These are phyloP conservation scores for Chaetomidium leptoderma DNA, from an alignment of 495 filamentous ascomycete species.

Conservation along the genomic window DNA sequence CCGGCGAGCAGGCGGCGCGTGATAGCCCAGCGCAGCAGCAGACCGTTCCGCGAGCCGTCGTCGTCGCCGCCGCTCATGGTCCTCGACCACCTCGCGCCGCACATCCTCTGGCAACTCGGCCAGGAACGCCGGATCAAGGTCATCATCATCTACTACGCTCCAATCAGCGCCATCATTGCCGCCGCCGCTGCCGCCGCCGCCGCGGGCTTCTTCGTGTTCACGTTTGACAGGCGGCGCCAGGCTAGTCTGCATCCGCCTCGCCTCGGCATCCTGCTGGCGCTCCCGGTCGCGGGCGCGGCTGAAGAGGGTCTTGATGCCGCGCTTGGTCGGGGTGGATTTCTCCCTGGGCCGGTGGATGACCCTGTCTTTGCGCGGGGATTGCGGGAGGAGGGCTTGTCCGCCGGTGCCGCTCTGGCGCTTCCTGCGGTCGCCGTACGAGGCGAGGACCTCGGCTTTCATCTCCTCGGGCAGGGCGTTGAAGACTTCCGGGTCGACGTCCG, in stretches of 20 bases:
- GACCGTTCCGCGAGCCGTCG: conserved; percentile 44
- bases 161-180: no score
- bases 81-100: conserved; percentile 67
- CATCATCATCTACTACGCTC: no score
- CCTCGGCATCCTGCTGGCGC: conserved; percentile 23
- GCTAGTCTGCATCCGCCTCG: conserved; percentile 21
- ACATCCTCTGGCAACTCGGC: conserved; percentile 78
- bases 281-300: conserved; percentile 42
- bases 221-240: neutral
- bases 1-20: conserved; percentile 2
- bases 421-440: conserved; percentile 52
- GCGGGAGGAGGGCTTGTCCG: conserved; percentile 42
- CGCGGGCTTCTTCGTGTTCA: neutral
- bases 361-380: conserved; percentile 55
- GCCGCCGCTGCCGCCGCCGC: neutral
- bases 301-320: conserved; percentile 43
- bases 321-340: conserved; percentile 55
- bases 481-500: conserved; percentile 65
- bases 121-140: conserved; percentile 67
- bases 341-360: conserved; percentile 47
- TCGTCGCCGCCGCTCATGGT: conserved; percentile 59
- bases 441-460: conserved; percentile 73
- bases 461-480: conserved; percentile 77
- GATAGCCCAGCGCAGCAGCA: conserved; percentile 21
- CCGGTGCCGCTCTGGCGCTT: conserved; percentile 6